Evolutionary conservation across 805 yeast species (phyloP).

Genomic region (Ogataea pilisensis): DNA sequence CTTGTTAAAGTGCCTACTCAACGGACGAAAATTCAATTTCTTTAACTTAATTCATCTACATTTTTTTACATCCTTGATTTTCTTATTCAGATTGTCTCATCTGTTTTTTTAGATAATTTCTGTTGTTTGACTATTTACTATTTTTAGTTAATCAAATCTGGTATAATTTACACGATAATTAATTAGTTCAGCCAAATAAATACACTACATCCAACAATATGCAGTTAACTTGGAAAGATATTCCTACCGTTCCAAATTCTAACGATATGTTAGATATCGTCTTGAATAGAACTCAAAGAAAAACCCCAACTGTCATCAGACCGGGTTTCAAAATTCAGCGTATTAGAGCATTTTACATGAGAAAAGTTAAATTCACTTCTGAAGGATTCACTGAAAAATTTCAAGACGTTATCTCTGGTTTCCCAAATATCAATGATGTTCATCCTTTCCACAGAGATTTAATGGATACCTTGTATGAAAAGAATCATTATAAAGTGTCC

Average conservation of each 20-base stretch:
- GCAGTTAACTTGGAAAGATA: conserved; percentile 99
- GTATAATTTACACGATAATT: too few species aligned
- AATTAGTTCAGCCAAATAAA: not conserved
- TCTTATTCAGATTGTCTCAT: too few species aligned
- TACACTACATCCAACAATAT: conserved; percentile 47
- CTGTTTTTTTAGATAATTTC: too few species aligned
- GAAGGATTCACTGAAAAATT: conserved; percentile 96
- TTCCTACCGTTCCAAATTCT: conserved; percentile 88
- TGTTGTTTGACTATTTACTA: too few species aligned
- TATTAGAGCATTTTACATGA: conserved; percentile 95
- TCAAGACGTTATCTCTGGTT: conserved; percentile 76
- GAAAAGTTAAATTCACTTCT: conserved; percentile 94
- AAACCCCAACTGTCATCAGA: conserved; percentile 98
- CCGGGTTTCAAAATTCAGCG: conserved; percentile 95
- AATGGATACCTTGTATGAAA: conserved; percentile 96
- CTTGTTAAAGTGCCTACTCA: too few species aligned
- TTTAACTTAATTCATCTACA: too few species aligned
- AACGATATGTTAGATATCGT: conserved; percentile 95
- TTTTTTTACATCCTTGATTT: too few species aligned
- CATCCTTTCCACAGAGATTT: conserved; percentile 98
- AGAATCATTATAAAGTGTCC: conserved; percentile 96
- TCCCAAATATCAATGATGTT: conserved; percentile 95
- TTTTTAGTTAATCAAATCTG: too few species aligned
- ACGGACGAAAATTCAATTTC: too few species aligned
- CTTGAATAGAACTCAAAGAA: conserved; percentile 95